Base-by-base conservation (phyloP, 768 basidiomycete genomes). In the Albatrellus ellisii region DNA sequence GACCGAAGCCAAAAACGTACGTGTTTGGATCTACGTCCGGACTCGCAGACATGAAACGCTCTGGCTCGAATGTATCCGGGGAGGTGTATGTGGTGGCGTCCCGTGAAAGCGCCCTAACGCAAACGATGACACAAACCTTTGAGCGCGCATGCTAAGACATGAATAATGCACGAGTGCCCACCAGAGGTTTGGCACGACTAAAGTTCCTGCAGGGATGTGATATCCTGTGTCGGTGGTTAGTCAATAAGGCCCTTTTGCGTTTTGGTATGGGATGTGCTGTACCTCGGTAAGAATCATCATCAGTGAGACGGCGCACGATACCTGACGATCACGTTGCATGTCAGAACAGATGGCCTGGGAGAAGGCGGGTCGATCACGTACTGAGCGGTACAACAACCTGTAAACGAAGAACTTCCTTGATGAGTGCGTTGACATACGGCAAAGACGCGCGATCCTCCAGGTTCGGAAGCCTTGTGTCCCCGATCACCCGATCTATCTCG, bases 401-500 rank as follows among this genome's bases (percentile, higher is more conserved):
- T 21, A 27, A 41, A 15, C 39, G 39, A 5, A 41, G 39, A 15
- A 41, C 39, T 21, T 41, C 39, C 11, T 41, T 41, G 18, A 25
- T 17, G 20, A 41, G 4, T 11, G 39, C 39, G n/a, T 41, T 31
- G 26, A 41, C 39, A 15, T 41, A 41, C 5, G 39, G 39, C 27
- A 41, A 21, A 6, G 18, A 14, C 12, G 24, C 31, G 11, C 50
- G 45, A 37, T 57, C 56, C 6, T 32, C 42, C 17, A 45, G 42
- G 1, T 46, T 46, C 0, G 54, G 49, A 14, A 53, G 41, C 20
- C 48, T 34, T 6, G 35, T 27, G 14, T 15, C 26, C 2, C 50
- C 53, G 3, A 45, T 33, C 1, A 53, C 49, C 15, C 29, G n/a
- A 42, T 59, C 58, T 14, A 59, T 46, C 42, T 59, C 58, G 17